phyloP scores from a whole-genome alignment of 1,284 basidiomycete species.

The Peniophora sp. region DNA sequence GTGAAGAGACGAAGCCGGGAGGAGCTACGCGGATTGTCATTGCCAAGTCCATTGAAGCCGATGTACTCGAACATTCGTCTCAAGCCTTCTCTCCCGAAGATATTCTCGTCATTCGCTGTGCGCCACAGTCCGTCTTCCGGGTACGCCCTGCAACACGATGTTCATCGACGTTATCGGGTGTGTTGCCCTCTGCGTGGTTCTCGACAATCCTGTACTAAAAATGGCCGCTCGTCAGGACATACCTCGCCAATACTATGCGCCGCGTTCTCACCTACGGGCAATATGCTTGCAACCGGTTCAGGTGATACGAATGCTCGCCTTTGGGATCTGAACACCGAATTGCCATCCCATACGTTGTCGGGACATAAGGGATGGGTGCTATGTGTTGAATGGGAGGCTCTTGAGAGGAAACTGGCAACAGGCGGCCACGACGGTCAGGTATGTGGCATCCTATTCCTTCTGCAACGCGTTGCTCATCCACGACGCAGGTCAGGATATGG shows the following conservation, averaged over 20 bases:
- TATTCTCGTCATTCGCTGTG: slow-evolving; percentile 79
- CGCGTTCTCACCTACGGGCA: slow-evolving; percentile 90
- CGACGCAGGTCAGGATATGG: slow-evolving; percentile 73
- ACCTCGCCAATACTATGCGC: slow-evolving; percentile 92
- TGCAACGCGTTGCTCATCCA: neutral
- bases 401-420: slow-evolving; percentile 85
- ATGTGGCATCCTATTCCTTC: slow-evolving; percentile 14
- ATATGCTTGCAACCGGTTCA: slow-evolving; percentile 87
- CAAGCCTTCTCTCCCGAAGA: slow-evolving; percentile 79
- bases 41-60: slow-evolving; percentile 70
- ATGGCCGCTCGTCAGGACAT: slow-evolving; percentile 51
- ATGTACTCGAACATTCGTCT: slow-evolving; percentile 68
- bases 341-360: slow-evolving; percentile 78
- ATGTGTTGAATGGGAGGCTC: slow-evolving; percentile 94
- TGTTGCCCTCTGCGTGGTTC: slow-evolving; percentile 1
- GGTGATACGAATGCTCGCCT: slow-evolving; percentile 91
- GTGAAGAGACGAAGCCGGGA: slow-evolving; percentile 37
- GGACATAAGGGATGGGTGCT: slow-evolving; percentile 96
- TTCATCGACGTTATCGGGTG: slow-evolving; percentile 84
- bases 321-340: slow-evolving; percentile 94
- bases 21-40: slow-evolving; percentile 72
- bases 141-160: slow-evolving; percentile 92
- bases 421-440: slow-evolving; percentile 90
- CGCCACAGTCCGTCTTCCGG: slow-evolving; percentile 93
- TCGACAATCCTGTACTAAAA: neutral